Percentiles rank a stretch among this genome's conserved stretches.
These are phyloP conservation scores for Orbilia blumenaviensis DNA, from an alignment of 2,329 filamentous ascomycete species.

Conservation along the genomic window DNA sequence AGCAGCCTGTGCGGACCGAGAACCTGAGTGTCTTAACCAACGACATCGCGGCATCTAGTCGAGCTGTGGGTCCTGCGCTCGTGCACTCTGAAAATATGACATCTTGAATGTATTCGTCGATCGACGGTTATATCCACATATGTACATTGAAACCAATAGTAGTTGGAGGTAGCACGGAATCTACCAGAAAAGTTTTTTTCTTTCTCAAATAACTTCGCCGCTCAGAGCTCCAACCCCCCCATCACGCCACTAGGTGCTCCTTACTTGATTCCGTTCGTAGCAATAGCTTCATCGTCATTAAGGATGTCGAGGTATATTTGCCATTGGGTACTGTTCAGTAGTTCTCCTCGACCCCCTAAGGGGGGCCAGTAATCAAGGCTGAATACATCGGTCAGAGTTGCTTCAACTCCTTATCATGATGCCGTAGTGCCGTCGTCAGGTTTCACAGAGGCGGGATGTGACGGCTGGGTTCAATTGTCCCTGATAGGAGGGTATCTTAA, in stretches of 20 bases:
- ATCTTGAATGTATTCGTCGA: constrained; percentile 22
- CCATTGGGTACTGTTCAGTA: constrained; percentile 39
- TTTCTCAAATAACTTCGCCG: constrained; percentile 44
- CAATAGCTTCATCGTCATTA: constrained; percentile 34
- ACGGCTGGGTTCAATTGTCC: constrained; percentile 10
- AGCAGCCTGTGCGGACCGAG: constrained; percentile 35
- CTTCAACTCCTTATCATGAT: constrained; percentile 17
- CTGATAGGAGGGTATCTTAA: constrained; percentile 2
- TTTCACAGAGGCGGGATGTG: constrained; percentile 10
- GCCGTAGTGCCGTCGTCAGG: constrained; percentile 7
- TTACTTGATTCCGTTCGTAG: constrained; percentile 32
- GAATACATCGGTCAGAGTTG: constrained; percentile 32
- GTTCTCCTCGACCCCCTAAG: not conserved
- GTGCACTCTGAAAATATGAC: constrained; percentile 32
- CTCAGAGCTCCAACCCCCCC: constrained; percentile 28
- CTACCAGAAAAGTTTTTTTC: not conserved
- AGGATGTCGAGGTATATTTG: constrained; percentile 48
- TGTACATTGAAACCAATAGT: constrained; percentile 34
- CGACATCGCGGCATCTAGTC: constrained; percentile 47
- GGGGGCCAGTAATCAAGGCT: constrained; percentile 20
- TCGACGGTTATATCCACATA: constrained; percentile 35
- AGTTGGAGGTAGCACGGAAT: constrained; percentile 25
- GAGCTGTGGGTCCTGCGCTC: constrained; percentile 37
- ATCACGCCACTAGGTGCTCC: constrained; percentile 40
- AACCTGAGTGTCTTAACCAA: constrained; percentile 14